phyloP scores from a whole-genome alignment of 352 stramenopile species.

The Phytophthora fragariae region DNA sequence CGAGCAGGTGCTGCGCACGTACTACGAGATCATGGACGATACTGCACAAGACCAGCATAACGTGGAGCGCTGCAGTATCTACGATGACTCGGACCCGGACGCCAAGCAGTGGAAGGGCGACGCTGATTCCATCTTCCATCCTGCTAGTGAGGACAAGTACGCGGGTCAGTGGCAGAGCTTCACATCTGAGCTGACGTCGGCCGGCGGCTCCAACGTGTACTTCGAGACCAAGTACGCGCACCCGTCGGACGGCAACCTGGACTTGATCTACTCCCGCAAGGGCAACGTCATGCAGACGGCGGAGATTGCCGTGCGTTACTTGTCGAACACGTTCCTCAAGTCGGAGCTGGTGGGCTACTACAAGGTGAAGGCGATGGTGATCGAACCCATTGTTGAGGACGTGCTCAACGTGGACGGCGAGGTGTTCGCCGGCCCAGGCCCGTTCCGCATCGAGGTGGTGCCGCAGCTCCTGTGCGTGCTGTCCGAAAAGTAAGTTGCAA shows the following conservation, averaged over 20 bases:
- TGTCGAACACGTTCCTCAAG: constrained; percentile 62
- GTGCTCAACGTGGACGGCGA: constrained; percentile 84
- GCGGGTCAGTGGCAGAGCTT: constrained; percentile 61
- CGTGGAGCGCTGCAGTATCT: constrained; percentile 80
- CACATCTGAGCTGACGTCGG: constrained; percentile 55
- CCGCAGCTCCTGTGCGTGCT: constrained; percentile 74
- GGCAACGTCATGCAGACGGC: constrained; percentile 53
- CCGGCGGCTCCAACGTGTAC: constrained; percentile 81
- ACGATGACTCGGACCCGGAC: constrained; percentile 57
- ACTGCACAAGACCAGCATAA: constrained; percentile 70
- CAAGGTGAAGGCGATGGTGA: constrained; percentile 84
- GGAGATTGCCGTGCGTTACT: constrained; percentile 63
- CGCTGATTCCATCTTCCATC: constrained; percentile 63
- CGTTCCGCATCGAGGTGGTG: constrained; percentile 81
- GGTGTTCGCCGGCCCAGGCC: constrained; percentile 64
- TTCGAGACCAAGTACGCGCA: constrained; percentile 85
- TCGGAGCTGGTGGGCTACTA: constrained; percentile 71
- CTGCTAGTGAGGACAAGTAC: constrained; percentile 70
- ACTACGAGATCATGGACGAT: constrained; percentile 75
- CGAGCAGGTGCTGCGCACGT: constrained; percentile 70
- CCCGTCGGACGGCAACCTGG: constrained; percentile 82
- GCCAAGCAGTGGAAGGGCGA: constrained; percentile 72
- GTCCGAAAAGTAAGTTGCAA: constrained; percentile 71
- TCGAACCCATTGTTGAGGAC: constrained; percentile 65
- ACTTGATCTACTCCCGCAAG: constrained; percentile 76